phyloP scores from a whole-genome alignment of 1,284 basidiomycete genomes.

The Naganishia liquefaciens region DNA sequence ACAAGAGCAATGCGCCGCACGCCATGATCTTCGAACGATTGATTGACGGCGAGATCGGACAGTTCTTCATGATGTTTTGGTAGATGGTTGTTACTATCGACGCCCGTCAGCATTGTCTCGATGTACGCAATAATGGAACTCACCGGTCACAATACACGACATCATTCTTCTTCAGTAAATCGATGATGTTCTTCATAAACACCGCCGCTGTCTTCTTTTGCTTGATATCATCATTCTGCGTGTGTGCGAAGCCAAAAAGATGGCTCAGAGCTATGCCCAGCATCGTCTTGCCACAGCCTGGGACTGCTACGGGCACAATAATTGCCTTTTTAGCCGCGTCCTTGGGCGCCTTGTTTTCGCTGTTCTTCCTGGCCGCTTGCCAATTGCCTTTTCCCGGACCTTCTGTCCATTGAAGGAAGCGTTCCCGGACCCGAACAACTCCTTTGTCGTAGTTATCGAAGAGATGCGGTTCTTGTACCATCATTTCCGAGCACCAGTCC shows the following conservation, averaged over 20 bases:
- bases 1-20: constrained; percentile 75
- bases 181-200: constrained; percentile 75
- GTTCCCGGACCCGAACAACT: constrained; percentile 78
- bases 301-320: constrained; percentile 84
- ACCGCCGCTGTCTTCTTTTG: constrained; percentile 73
- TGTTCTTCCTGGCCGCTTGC: constrained; percentile 36
- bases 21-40: constrained; percentile 36
- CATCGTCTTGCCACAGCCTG: constrained; percentile 93
- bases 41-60: constrained; percentile 57
- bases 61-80: constrained; percentile 72
- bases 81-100: constrained; percentile 81
- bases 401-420: constrained; percentile 71
- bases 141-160: constrained; percentile 84
- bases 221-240: constrained; percentile 86
- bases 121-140: constrained; percentile 38
- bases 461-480: constrained; percentile 62
- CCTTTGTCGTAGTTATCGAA: constrained; percentile 71
- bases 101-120: neutral
- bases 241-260: constrained; percentile 75
- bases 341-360: constrained; percentile 40
- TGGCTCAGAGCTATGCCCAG: constrained; percentile 74
- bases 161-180: constrained; percentile 64
- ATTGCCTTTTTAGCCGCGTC: constrained; percentile 65
- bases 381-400: constrained; percentile 56
- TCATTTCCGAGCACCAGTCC: constrained; percentile 59